A percentile compares a stretch with the other conserved stretches of the same genome.
These are phyloP conservation scores for Copromyces sp. DNA, from an alignment of 495 filamentous ascomycete genomes.

Conservation along the genomic window DNA sequence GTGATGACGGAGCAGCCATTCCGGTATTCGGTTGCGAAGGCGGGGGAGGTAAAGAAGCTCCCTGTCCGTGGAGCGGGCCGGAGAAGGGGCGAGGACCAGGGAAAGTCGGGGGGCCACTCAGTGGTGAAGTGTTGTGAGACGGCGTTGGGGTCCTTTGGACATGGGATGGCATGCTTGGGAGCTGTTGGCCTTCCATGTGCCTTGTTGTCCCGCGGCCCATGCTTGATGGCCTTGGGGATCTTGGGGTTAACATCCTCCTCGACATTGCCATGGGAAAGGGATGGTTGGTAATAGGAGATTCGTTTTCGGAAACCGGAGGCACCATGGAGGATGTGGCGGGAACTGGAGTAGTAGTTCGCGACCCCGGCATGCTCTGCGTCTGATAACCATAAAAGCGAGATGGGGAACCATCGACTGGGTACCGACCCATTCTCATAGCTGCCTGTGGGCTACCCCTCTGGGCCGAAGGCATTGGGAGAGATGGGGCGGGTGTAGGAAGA, in stretches of 20 bases:
- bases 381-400: constrained; percentile 20
- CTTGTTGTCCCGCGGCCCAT: constrained; percentile 34
- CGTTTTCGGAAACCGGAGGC: constrained; percentile 22
- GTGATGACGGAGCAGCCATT: constrained; percentile 28
- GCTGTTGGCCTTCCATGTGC: constrained; percentile 37
- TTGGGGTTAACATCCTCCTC: constrained; percentile 53
- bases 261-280: constrained; percentile 26
- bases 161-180: constrained; percentile 25
- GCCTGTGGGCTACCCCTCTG: constrained; percentile 7
- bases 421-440: constrained; percentile 18
- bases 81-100: constrained; percentile 21
- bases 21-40: constrained; percentile 23
- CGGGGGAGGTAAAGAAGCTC: constrained; percentile 18
- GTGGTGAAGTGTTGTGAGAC: constrained; percentile 18
- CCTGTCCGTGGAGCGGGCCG: constrained; percentile 15
- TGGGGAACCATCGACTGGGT: constrained; percentile 22
- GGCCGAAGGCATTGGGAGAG: constrained; percentile 7
- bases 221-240: constrained; percentile 47
- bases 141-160: constrained; percentile 16
- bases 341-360: not conserved
- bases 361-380: constrained; percentile 15
- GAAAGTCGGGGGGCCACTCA: constrained; percentile 25
- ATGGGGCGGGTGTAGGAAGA: constrained; percentile 10
- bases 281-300: constrained; percentile 31
- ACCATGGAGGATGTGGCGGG: constrained; percentile 16